Conservation (phyloP, 768 basidiomycete species). For the Coprinopsis marcescibilis region DNA sequence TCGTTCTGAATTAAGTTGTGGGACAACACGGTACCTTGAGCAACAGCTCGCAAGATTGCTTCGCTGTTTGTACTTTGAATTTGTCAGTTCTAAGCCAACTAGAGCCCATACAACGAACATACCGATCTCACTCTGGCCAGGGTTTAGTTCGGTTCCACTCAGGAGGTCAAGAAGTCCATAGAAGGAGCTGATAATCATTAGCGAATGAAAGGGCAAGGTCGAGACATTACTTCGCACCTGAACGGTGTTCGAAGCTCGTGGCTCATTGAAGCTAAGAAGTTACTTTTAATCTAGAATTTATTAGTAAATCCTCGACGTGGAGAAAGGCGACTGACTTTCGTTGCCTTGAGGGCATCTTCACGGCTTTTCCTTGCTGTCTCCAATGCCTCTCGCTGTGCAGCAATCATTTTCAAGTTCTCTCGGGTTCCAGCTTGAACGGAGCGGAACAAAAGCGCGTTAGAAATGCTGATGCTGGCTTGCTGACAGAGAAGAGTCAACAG, state of each 20-base stretch:
- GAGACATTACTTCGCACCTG: conserved; percentile 34
- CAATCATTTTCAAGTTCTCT: conserved; percentile 74
- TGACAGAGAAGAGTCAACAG: conserved; percentile 62
- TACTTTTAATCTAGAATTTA: conserved; percentile 59
- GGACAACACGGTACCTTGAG: conserved; percentile 46
- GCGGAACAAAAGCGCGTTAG: conserved; percentile 69
- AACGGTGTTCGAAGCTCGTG: conserved; percentile 76
- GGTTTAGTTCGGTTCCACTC: conserved; percentile 63
- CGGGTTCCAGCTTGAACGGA: conserved; percentile 69
- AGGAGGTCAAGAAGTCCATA: conserved; percentile 73
- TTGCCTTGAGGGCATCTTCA: conserved; percentile 69
- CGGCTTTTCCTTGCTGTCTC: conserved; percentile 66
- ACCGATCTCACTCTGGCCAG: conserved; percentile 69
- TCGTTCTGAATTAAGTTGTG: not conserved
- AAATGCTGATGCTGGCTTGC: conserved; percentile 71
- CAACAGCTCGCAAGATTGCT: conserved; percentile 70
- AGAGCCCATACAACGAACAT: not conserved
- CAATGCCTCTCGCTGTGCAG: conserved; percentile 61
- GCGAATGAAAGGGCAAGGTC: not conserved
- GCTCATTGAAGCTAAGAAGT: conserved; percentile 73
- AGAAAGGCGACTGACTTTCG: conserved; percentile 42
- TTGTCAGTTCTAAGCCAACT: conserved; percentile 5
- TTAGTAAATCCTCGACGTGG: not conserved
- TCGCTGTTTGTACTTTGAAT: conserved; percentile 62
- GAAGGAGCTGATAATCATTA: conserved; percentile 45